A percentile compares a stretch with the other conserved stretches of the same genome.
Evolutionary conservation across 2,329 filamentous ascomycete species (phyloP).

Genomic region (Aspergillus proliferans): DNA sequence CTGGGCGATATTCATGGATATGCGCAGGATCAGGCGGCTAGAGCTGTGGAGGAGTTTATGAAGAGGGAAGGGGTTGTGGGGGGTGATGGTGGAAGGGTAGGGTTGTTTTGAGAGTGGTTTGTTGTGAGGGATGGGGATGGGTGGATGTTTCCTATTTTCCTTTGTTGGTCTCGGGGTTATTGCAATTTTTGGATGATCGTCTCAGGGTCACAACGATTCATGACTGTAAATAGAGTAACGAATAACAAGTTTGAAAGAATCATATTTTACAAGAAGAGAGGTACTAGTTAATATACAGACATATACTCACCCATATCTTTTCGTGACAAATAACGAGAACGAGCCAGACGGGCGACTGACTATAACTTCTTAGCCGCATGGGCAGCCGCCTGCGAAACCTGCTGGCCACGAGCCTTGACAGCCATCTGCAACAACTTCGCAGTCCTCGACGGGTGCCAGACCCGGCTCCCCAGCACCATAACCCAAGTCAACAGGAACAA

Average conservation of each 20-base stretch:
- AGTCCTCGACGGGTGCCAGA: slow-evolving; percentile 65
- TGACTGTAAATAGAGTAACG: too few relatives aligned
- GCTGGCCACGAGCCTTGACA: slow-evolving; percentile 29
- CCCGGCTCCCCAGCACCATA: slow-evolving; percentile 68
- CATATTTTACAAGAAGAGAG: background rate
- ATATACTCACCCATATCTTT: background rate
- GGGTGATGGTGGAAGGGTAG: background rate
- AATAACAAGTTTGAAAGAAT: too few relatives aligned
- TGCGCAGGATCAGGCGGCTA: background rate
- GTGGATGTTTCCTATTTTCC: background rate
- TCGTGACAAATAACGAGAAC: background rate
- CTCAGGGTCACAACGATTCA: too few relatives aligned
- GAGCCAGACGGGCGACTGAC: background rate
- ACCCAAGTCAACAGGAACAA: slow-evolving; percentile 78
- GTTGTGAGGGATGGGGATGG: background rate
- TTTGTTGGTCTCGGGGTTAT: background rate
- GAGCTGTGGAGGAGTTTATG: background rate
- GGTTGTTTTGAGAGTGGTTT: background rate
- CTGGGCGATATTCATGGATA: background rate
- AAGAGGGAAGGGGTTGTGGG: background rate
- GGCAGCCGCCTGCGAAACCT: slow-evolving; percentile 16
- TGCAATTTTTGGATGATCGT: too few relatives aligned
- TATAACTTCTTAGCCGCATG: background rate
- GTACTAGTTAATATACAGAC: background rate
- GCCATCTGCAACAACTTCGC: slow-evolving; percentile 51